These are phyloP conservation scores for Ophiostoma perfectum DNA, from an alignment of 2,329 filamentous ascomycete species.

Conservation along the genomic window DNA sequence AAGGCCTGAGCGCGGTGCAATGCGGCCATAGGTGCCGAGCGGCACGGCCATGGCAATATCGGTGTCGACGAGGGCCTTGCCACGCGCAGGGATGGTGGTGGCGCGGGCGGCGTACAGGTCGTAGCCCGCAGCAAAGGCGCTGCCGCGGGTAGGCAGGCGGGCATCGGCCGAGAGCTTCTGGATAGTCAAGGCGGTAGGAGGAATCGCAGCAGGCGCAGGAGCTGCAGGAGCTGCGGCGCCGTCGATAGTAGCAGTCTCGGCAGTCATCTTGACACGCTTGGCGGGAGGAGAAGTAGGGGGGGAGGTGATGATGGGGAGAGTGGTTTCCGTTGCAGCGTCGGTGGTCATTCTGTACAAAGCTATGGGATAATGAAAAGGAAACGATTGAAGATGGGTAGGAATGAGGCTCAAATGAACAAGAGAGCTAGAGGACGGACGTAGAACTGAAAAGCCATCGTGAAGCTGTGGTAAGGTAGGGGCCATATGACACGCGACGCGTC, in stretches of 20 bases:
- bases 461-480: not conserved
- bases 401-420: not conserved
- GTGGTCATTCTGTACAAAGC: constrained; percentile 19
- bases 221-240: constrained; percentile 34
- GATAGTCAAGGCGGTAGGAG: constrained; percentile 57
- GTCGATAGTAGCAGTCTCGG: constrained; percentile 30
- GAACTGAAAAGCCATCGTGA: not conserved
- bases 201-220: constrained; percentile 26
- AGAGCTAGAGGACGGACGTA: not conserved
- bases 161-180: constrained; percentile 81
- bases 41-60: constrained; percentile 89
- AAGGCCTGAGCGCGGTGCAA: constrained; percentile 85
- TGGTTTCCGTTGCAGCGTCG: constrained; percentile 19
- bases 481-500: constrained; percentile 16
- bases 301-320: constrained; percentile 33
- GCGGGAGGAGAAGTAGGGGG: constrained; percentile 68
- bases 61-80: constrained; percentile 82
- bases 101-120: constrained; percentile 79
- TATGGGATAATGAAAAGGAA: too few relatives aligned
- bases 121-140: constrained; percentile 85
- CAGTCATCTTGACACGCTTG: constrained; percentile 65
- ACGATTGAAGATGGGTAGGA: not conserved
- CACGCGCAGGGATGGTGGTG: constrained; percentile 70
- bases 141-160: constrained; percentile 80
- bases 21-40: constrained; percentile 82